Base-by-base conservation (phyloP, 306 rosid genomes). In the Castanea mollissima region DNA sequence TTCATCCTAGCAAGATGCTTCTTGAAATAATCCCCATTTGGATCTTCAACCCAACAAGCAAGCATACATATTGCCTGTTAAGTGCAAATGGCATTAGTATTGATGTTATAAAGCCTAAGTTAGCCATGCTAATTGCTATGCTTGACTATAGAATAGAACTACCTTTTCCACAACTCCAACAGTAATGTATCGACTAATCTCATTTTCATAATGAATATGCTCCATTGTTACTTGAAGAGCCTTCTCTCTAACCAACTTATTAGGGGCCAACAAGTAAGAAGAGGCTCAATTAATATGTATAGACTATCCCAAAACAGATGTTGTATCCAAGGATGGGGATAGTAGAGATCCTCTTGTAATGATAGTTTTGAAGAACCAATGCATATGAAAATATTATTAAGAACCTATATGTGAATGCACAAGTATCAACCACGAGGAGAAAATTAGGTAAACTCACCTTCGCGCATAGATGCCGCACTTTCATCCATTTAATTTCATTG, bases 271-370 rank as follows among this genome's bases (percentile, higher is more conserved):
- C 87, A 87, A 8, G 89, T 87, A 6, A 93, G 87, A 67, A 93
- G 74, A 35, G 96, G 94, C 75, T 93, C 96, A 0, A 79, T 64
- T 15, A 86, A 83, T 20, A 85, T 65, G 74, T 91, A 89, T 29
- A 91, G 77, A 38, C 89, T 76, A 57, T 93, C 98, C 98, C 98
- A 93, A 1, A 89, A 46, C 1, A 91, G 15, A 68, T 91, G 88
- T 78, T 91, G 98, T 55, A 91, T 63, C 74, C 74, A 86, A 11
- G 89, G 94, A 76, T 90, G 92, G 0, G 93, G 89, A 71, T 83
- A 87, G 77, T 89, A 89, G 19, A 87, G 69, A 76, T 91, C 96
- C 85, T 89, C 97, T 93, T 92, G 77, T 15, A 18, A 51, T 51
- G 54, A 1, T 27, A 20, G 60, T 34, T 34, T 8, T 38, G 14